phyloP scores from a whole-genome alignment of 352 stramenopile genomes.

The Pythium rishiriense region DNA sequence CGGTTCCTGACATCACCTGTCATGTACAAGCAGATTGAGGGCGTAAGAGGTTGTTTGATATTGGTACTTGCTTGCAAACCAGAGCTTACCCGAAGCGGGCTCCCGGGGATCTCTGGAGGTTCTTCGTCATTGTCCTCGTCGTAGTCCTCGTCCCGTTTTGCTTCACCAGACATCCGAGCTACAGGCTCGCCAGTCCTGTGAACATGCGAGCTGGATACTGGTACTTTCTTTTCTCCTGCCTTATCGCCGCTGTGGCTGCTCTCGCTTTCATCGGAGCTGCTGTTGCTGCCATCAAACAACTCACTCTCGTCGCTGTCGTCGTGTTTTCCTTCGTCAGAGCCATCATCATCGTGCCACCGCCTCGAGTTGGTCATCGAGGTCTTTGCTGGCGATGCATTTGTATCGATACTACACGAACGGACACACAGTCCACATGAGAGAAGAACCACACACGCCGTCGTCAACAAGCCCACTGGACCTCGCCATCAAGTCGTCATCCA shows the following conservation, averaged over 20 bases:
- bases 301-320: constrained; percentile 27
- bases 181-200: neutral
- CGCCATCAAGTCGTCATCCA: constrained; percentile 50
- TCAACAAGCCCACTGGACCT: constrained; percentile 31
- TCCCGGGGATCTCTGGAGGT: constrained; percentile 72
- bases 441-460: neutral
- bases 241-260: neutral
- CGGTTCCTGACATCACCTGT: neutral
- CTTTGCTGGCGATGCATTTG: constrained; percentile 46
- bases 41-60: neutral
- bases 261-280: constrained; percentile 18
- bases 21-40: too few relatives aligned
- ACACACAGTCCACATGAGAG: too few relatives aligned
- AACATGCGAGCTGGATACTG: neutral
- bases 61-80: neutral
- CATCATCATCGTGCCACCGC: neutral
- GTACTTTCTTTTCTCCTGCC: too few relatives aligned
- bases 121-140: constrained; percentile 38
- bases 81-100: constrained; percentile 42
- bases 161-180: neutral
- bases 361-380: neutral
- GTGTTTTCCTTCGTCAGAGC: constrained; percentile 8
- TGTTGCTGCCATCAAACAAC: constrained; percentile 18
- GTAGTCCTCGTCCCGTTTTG: neutral
- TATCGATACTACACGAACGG: constrained; percentile 46